Evolutionary conservation across 2,329 filamentous ascomycete species (phyloP), one percentile per base, ranked within the genome.

Genomic region (Colletotrichum neosansevieriae): DNA sequence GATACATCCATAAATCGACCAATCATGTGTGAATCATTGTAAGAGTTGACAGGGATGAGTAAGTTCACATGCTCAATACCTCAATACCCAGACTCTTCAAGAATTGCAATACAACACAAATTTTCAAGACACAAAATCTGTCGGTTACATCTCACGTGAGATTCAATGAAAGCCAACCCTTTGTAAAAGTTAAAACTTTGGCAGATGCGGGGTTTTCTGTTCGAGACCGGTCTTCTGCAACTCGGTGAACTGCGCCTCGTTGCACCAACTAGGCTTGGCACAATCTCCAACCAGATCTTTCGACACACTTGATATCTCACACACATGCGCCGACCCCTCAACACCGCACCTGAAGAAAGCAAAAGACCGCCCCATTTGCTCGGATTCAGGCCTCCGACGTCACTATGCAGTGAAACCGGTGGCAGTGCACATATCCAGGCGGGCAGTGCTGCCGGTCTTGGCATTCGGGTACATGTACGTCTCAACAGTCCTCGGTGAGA

Each of bases 401-500:
- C 53, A 57, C 42, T 44, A n/a, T 57, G 36, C 53, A 54, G 51
- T 54, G 19, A 54, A 21, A 19, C n/a, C 19, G 42, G 53, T 42
- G 53, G 53, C 53, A 57, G 53, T 57, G 53, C 53, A 57, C 51
- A 29, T 57, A 42, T 44, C n/a, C 15, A 29, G 38, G 53, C 36
- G 19, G 53, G 53, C 53, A 57, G 53, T 57, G 53, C 53, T 42
- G 38, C 29, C 38, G 53, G 53, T 57, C 53, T 57, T 44, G 53
- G 53, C 53, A 9, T 32, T 44, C 19, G 3, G 5, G 38, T 38
- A 13, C 36, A 13, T 15, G 38, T 19, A 29, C 38, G 9, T 42
- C 53, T 42, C 38, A 44, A 13, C 12, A 15, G 21, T 44, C 24
- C 53, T n/a, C 42, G 19, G 38, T 44, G 53, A 57, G 21, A 57